Evolutionary conservation across 805 yeast species (phyloP).

Genomic region (Barnettozyma wickerhamii): DNA sequence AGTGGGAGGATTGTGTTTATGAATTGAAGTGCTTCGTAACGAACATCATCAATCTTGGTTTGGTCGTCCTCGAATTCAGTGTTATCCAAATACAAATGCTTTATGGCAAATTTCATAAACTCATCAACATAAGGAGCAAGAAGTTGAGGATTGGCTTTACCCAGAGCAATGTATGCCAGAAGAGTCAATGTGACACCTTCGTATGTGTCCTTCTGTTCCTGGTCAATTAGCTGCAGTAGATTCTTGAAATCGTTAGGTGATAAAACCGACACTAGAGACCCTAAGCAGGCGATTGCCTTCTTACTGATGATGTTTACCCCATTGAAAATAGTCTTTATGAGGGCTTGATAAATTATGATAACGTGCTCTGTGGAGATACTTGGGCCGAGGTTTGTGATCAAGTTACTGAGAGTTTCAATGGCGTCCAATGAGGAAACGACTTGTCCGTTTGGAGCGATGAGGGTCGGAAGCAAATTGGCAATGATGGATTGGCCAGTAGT

Average conservation of each 20-base stretch:
- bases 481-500: constrained; percentile 29
- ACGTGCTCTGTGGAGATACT: constrained; percentile 36
- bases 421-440: constrained; percentile 41
- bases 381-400: constrained; percentile 46
- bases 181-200: constrained; percentile 19
- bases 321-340: constrained; percentile 36
- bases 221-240: constrained; percentile 18
- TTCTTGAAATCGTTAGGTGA: constrained; percentile 23
- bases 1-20: constrained; percentile 38
- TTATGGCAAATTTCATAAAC: constrained; percentile 21
- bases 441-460: constrained; percentile 30
- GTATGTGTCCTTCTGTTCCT: constrained; percentile 17
- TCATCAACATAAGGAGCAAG: constrained; percentile 19
- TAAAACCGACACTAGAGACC: constrained; percentile 33
- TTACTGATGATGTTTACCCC: constrained; percentile 45
- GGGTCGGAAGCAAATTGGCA: constrained; percentile 35
- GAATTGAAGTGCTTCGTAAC: constrained; percentile 45
- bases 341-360: constrained; percentile 19
- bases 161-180: constrained; percentile 22
- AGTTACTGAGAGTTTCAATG: constrained; percentile 56
- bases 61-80: constrained; percentile 35
- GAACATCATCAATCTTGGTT: constrained; percentile 39
- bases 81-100: constrained; percentile 26
- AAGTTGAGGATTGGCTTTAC: constrained; percentile 26
- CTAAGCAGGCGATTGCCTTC: constrained; percentile 45